These are phyloP conservation scores for Linderniella brevidens DNA, from an alignment of 257 asterid species.

Conservation along the genomic window DNA sequence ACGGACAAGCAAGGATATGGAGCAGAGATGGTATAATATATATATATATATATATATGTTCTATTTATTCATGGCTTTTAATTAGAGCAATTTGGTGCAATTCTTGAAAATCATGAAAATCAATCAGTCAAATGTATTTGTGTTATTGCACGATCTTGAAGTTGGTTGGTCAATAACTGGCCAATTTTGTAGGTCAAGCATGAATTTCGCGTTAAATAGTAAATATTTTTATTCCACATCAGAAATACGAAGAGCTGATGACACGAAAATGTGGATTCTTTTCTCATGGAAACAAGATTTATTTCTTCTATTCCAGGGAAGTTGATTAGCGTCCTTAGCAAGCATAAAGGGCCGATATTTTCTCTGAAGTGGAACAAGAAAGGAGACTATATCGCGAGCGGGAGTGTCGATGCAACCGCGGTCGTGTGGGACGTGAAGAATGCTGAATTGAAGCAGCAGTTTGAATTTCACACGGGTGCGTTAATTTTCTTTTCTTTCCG, in stretches of 20 bases:
- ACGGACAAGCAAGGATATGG: constrained; percentile 99
- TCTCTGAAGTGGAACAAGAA: constrained; percentile 97
- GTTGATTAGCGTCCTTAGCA: constrained; percentile 56
- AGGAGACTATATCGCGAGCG: constrained; percentile 90
- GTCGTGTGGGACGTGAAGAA: constrained; percentile 93
- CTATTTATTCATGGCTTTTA: constrained; percentile 1
- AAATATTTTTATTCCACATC: no score
- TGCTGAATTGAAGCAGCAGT: constrained; percentile 88
- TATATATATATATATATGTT: no score
- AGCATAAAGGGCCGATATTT: constrained; percentile 93
- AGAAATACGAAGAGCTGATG: no score
- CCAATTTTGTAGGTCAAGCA: no score
- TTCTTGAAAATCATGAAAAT: not conserved
- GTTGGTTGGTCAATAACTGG: no score
- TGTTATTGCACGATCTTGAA: no score
- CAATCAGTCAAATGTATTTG: no score
- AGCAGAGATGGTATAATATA: constrained; percentile 84
- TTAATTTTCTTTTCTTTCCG: not conserved
- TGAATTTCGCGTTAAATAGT: not conserved
- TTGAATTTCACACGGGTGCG: constrained; percentile 82
- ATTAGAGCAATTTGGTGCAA: not conserved
- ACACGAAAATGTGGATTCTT: no score
- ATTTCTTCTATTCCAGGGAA: constrained; percentile 49
- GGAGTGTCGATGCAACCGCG: constrained; percentile 93
- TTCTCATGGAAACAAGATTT: no score